Evolutionary conservation across 139 green algal genomes (phyloP), one percentile per base, ranked within the genome.

Genomic region (Tetratostichococcus sp.): DNA sequence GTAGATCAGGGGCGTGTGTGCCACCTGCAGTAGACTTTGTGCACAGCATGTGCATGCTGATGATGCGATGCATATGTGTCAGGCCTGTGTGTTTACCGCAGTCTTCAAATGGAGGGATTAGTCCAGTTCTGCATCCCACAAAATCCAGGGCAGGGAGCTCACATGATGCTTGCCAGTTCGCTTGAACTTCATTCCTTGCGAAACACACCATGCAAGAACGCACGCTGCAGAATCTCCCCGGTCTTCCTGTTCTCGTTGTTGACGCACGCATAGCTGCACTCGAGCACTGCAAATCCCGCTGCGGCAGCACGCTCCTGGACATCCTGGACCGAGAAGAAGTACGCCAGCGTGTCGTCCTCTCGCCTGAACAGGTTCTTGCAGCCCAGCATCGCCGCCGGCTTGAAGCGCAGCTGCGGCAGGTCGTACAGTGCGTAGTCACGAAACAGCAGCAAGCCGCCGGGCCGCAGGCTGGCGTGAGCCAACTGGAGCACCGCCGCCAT

Each of bases 361-460:
- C 88, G 75, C 32, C 73, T 75, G 79, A 91, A 94, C 33, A 89
- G 68, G 73, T 81, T n/a, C n/a, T n/a, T 76, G 16, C 76, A 58
- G 0, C 57, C 88, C 11, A 90, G 59, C 82, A 83, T 82, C 72
- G 90, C 65, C 1, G 74, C 67, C 30, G 39, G 43, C 23, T 65
- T 30, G 25, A 85, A 83, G 31, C 84, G 35, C 62, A 88, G 74
- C 30, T 89, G 85, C 14, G 90, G 88, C 79, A 96, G 85, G 73
- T 96, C 91, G 50, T 90, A 92, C 70, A 92, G 71, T 0, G 86
- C 91, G 76, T 96, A 91, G 72, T 96, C 91, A 0, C 91, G 79
- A 23, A 96, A 80, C 33, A 91, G 75, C 35, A 95, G 73, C 43
- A 78, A 50, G 16, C 91, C 91, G 16, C 88, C 91, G 0, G 84